Evolutionary conservation across 2,329 filamentous ascomycete genomes (phyloP).

Genomic region (Helminthosporium solani): DNA sequence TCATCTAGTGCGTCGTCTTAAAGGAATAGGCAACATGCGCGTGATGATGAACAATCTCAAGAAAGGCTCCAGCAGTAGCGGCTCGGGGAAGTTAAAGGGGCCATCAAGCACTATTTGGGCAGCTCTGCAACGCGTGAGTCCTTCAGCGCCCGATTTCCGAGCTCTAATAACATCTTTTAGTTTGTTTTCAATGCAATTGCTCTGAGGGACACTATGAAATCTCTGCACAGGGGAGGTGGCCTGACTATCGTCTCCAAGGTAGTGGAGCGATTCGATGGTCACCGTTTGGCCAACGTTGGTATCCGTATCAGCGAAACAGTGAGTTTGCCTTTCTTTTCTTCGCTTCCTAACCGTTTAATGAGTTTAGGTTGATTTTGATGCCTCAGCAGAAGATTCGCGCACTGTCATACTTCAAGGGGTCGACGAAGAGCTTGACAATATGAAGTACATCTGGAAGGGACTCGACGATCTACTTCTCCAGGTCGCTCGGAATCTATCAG

Average conservation of each 20-base stretch:
- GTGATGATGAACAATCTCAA: constrained; percentile 67
- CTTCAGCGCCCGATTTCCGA: neutral
- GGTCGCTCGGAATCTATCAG: constrained; percentile 64
- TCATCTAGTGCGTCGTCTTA: constrained; percentile 62
- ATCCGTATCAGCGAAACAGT: constrained; percentile 68
- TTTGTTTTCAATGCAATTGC: constrained; percentile 73
- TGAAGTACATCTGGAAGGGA: constrained; percentile 76
- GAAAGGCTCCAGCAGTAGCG: constrained; percentile 68
- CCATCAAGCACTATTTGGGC: constrained; percentile 70
- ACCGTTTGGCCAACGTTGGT: constrained; percentile 65
- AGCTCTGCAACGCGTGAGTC: constrained; percentile 58
- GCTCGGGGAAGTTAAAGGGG: constrained; percentile 50
- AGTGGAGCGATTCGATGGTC: constrained; percentile 59
- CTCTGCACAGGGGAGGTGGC: constrained; percentile 56
- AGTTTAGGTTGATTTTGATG: constrained; percentile 70
- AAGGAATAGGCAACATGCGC: constrained; percentile 74
- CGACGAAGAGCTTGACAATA: constrained; percentile 71
- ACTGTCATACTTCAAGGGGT: constrained; percentile 73
- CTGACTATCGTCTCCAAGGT: constrained; percentile 60
- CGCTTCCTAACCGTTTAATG: constrained; percentile 1
- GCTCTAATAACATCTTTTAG: constrained; percentile 34
- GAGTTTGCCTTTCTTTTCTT: constrained; percentile 7
- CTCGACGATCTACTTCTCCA: constrained; percentile 71
- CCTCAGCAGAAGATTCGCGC: constrained; percentile 68
- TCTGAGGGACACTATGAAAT: constrained; percentile 63